Evolutionary conservation across 1,284 basidiomycete species (phyloP), one percentile per base, ranked within the genome.

Genomic region (Fistulinella cinereoalba): DNA sequence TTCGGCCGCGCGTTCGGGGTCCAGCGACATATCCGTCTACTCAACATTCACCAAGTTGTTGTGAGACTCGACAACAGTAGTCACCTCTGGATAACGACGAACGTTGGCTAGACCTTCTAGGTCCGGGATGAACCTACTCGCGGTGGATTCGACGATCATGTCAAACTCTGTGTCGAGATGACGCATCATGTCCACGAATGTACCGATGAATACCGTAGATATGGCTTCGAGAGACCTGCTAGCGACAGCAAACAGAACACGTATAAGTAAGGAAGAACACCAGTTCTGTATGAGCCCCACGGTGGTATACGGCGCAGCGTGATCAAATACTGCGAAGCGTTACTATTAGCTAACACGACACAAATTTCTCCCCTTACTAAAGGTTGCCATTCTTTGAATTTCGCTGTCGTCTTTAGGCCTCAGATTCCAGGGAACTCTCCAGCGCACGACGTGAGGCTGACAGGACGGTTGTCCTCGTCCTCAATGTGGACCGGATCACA

Each of bases 251-350:
- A 60, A 64, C 11, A 62, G 22, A 1, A 34, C 60, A 19, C 56
- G 59, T 8, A 60, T 49, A 4, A 62, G 41, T 16, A 61, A 56
- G 36, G 51, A 61, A 15, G 62, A 45, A 4, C 44, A 43, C 43
- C 49, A 55, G 9, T 50, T 44, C 24, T 21, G 21, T 41, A 62
- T 50, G 21, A 65, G 52, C 6, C 34, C 42, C 1, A 46, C 28
- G 0, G 60, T 60, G 24, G 44, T n/a, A n/a, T n/a, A 48, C 2
- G 60, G 57, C 4, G 55, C 51, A 15, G 50, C 46, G 10, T 54
- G 44, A 16, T 56, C 49, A 8, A 48, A 46, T 22, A 57, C 57
- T 57, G n/a, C n/a, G n/a, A n/a, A n/a, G n/a, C n/a, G n/a, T n/a
- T n/a, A n/a, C n/a, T n/a, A n/a, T n/a, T n/a, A n/a, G n/a, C n/a